Percentiles rank a stretch among this genome's conserved stretches.
Conservation (phyloP, 768 basidiomycete species). For the Crepidotus variabilis region DNA sequence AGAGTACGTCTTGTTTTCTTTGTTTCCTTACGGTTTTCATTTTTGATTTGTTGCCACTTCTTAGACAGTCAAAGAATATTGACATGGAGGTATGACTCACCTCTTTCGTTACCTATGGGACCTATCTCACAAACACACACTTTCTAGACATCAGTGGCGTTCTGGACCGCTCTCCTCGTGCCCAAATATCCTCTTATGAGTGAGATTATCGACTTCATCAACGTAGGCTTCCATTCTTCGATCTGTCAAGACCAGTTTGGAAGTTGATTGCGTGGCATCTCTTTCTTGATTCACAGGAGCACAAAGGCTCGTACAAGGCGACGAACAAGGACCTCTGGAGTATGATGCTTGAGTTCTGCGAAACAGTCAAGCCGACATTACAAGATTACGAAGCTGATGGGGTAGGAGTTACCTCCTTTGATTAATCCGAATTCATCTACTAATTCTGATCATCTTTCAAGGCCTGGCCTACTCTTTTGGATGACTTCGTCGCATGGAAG, state of each 20-base stretch:
- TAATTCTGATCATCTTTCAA: constrained; percentile 20
- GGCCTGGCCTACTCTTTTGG: constrained; percentile 83
- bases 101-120: neutral
- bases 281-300: constrained; percentile 18
- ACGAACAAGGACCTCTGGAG: constrained; percentile 84
- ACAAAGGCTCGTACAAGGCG: constrained; percentile 64
- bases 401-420: constrained; percentile 36
- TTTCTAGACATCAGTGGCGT: constrained; percentile 59
- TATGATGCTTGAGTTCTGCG: constrained; percentile 82
- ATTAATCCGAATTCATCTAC: neutral
- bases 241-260: constrained; percentile 17
- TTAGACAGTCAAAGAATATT: constrained; percentile 68
- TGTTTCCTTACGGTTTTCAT: neutral
- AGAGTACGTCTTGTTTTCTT: constrained; percentile 43
- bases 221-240: constrained; percentile 32
- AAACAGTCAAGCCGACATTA: constrained; percentile 54
- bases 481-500: constrained; percentile 77
- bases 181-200: constrained; percentile 62
- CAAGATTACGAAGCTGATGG: constrained; percentile 73
- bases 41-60: neutral
- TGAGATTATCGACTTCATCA: constrained; percentile 66
- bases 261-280: neutral
- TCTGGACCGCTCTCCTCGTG: constrained; percentile 74
- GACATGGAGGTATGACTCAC: constrained; percentile 68
- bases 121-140: neutral